Evolutionary conservation across 306 rosid species (phyloP).

Genomic region (Trifolium fragiferum): DNA sequence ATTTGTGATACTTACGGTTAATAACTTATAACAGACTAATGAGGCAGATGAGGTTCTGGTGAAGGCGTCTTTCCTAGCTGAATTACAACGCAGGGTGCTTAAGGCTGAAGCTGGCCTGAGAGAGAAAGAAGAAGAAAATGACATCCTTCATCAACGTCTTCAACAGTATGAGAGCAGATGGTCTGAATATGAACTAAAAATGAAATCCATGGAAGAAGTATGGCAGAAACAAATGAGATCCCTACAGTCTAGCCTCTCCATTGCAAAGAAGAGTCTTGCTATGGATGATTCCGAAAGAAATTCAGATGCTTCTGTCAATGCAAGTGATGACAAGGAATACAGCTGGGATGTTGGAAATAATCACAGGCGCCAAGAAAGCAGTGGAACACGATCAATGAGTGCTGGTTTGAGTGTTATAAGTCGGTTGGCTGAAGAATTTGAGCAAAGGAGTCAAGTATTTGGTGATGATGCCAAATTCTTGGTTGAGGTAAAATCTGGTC

Average conservation of each 20-base stretch:
- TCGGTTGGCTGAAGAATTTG: constrained; percentile 93
- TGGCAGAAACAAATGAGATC: constrained; percentile 99
- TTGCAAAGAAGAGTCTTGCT: constrained; percentile 97
- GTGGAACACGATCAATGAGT: constrained; percentile 88
- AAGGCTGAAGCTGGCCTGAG: constrained; percentile 93
- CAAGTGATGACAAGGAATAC: constrained; percentile 80
- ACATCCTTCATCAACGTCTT: constrained; percentile 93
- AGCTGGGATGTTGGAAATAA: constrained; percentile 79
- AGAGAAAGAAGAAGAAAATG: constrained; percentile 98
- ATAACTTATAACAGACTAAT: constrained; percentile 57
- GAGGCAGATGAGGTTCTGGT: constrained; percentile 89
- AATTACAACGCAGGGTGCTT: constrained; percentile 91
- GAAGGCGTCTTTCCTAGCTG: constrained; percentile 91
- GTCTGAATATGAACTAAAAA: constrained; percentile 94
- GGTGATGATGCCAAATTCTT: constrained; percentile 99
- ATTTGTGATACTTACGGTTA: constrained; percentile 34
- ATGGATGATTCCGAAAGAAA: constrained; percentile 89
- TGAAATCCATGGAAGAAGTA: constrained; percentile 99
- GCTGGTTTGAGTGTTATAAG: constrained; percentile 97
- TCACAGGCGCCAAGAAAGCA: constrained; percentile 76
- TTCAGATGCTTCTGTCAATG: constrained; percentile 89
- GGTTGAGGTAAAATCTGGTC: constrained; percentile 99
- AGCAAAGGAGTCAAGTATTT: constrained; percentile 97
- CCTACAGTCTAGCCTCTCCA: constrained; percentile 95
- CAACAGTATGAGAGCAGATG: constrained; percentile 96